Percentiles rank a stretch among this genome's conserved stretches.
phyloP scores from a whole-genome alignment of 31 red algal genomes.

The Porphyra umbilicalis region DNA sequence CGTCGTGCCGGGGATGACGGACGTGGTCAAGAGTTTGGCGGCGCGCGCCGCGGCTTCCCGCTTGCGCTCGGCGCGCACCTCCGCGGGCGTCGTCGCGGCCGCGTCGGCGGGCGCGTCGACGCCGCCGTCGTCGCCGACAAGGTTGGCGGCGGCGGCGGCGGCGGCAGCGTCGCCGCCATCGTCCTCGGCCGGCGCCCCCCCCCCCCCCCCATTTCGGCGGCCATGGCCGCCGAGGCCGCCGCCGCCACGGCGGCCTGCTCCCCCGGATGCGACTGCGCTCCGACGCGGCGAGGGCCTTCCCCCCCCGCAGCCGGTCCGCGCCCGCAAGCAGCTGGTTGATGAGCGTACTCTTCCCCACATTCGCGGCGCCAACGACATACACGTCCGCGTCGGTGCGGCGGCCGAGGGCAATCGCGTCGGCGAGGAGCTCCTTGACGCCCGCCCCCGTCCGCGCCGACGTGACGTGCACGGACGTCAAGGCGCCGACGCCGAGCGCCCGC shows the following conservation, averaged over 20 bases:
- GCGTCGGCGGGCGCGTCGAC: not conserved
- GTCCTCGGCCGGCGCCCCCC: not conserved
- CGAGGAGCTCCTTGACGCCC: constrained; percentile 52
- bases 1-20: constrained; percentile 89
- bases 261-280: not conserved
- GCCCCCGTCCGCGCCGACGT: constrained; percentile 55
- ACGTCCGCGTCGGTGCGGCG: constrained; percentile 42
- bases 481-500: constrained; percentile 19
- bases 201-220: not conserved
- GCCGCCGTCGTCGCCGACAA: not conserved
- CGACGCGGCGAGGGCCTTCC: not conserved
- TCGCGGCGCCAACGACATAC: constrained; percentile 94
- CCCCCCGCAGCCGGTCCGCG: not conserved
- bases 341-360: constrained; percentile 96
- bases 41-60: not conserved
- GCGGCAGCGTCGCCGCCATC: not conserved
- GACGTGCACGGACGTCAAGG: constrained; percentile 50
- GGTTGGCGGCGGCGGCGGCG: not conserved
- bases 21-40: constrained; percentile 46
- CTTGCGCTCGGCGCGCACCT: not conserved
- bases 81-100: not conserved
- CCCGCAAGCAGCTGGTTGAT: constrained; percentile 70
- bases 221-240: not conserved
- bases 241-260: not conserved
- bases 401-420: constrained; percentile 53